phyloP scores from a whole-genome alignment of 176 grass and related monocot genomes.

The Oryza meyeriana region DNA sequence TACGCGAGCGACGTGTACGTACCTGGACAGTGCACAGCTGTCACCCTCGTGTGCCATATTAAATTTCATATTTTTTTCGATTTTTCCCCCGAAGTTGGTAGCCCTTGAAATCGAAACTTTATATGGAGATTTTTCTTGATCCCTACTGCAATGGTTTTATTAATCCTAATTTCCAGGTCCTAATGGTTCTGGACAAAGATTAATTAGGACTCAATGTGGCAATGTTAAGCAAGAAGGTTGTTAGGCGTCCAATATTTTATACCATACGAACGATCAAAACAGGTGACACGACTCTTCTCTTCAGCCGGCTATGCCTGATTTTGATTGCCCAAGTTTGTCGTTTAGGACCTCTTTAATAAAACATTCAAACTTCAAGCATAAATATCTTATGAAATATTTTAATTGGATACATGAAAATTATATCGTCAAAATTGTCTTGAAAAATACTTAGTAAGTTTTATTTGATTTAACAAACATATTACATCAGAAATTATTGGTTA shows the following conservation, averaged over 20 bases:
- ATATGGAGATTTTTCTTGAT: neutral
- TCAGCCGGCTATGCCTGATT: neutral
- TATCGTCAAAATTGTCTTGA: neutral
- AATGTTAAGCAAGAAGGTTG: neutral
- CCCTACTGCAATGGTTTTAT: neutral
- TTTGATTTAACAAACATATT: neutral
- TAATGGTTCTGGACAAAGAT: neutral
- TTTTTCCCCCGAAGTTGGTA: neutral
- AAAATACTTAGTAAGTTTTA: neutral
- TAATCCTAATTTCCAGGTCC: neutral
- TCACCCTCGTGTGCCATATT: conserved; percentile 25
- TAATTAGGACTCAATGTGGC: neutral
- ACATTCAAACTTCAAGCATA: neutral
- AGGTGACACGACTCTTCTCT: neutral
- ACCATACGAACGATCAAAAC: neutral
- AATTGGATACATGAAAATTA: neutral
- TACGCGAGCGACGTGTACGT: neutral
- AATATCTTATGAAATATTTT: neutral
- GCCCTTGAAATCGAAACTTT: neutral
- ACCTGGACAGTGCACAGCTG: neutral
- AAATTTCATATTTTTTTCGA: neutral
- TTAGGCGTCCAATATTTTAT: neutral
- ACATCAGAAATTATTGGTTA: neutral
- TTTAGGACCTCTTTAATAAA: neutral
- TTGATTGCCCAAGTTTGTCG: neutral